A percentile compares a stretch with the other conserved stretches of the same genome.
phyloP scores from a whole-genome alignment of 148 eudicot genomes.

The Beta vulgaris region DNA sequence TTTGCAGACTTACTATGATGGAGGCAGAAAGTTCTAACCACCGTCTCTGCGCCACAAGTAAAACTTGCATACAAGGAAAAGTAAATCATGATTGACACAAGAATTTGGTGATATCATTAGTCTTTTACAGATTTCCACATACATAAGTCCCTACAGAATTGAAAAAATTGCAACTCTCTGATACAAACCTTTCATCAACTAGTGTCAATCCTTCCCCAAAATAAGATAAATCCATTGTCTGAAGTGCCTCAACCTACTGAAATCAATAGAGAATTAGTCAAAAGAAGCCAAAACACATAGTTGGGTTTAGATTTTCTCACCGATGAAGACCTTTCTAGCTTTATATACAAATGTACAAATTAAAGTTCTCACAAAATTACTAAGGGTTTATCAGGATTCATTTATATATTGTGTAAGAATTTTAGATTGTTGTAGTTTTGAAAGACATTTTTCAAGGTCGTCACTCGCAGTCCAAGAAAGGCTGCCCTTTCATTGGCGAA shows the following conservation, averaged over 20 bases:
- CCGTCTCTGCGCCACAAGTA: not conserved
- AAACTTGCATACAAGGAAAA: not conserved
- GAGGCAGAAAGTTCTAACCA: not conserved
- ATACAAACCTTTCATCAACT: conserved; percentile 62
- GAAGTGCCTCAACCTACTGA: conserved; percentile 55
- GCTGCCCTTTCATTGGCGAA: no score
- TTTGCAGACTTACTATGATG: not conserved
- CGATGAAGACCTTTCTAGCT: not conserved
- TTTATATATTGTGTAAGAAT: not conserved
- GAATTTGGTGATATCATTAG: no score
- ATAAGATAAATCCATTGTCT: conserved; percentile 45
- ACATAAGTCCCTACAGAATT: no score
- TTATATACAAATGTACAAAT: not conserved
- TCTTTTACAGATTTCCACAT: not conserved
- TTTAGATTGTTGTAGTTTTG: not conserved
- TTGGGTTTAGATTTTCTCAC: not conserved
- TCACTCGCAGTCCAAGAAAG: no score
- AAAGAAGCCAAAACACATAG: conserved; percentile 8
- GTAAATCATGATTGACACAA: not conserved
- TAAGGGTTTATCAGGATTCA: not conserved
- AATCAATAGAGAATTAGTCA: conserved; percentile 12
- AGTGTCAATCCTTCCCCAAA: conserved; percentile 94
- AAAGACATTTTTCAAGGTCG: no score
- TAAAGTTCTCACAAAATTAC: not conserved
- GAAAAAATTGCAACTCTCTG: not conserved